phyloP scores from a whole-genome alignment of 257 asterid species.

The Solanum rostratum region DNA sequence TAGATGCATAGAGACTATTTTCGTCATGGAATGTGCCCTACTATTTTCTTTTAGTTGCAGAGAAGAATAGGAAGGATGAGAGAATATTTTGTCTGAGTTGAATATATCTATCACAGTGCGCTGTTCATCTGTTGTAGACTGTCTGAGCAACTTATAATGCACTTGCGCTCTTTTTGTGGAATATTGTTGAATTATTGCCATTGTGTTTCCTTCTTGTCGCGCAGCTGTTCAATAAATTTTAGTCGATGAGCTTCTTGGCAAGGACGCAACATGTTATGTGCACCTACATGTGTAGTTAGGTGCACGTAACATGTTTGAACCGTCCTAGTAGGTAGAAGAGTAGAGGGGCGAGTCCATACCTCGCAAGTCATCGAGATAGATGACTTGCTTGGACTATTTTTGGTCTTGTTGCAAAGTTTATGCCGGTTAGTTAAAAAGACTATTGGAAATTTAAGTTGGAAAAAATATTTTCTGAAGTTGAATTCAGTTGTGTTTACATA shows the following conservation, averaged over 20 bases:
- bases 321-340: not conserved
- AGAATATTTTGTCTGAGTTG: not conserved
- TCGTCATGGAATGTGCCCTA: not conserved
- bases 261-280: not conserved
- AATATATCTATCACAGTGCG: not conserved
- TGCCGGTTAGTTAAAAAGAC: not conserved
- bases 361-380: not conserved
- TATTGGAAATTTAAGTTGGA: not conserved
- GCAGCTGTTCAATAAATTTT: not conserved
- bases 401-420: not conserved
- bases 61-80: not conserved
- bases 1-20: not conserved
- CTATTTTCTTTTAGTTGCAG: not conserved
- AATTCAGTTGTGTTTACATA: not conserved
- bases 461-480: not conserved
- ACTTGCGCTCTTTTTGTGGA: not conserved
- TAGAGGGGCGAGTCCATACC: not conserved
- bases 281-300: no score
- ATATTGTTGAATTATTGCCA: not conserved
- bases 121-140: slow-evolving; percentile 1
- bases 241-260: no score
- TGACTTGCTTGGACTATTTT: not conserved
- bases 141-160: not conserved
- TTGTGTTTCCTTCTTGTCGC: not conserved
- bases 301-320: not conserved